Base-by-base conservation (phyloP, 352 stramenopile species). In the Phytophthora sojae region DNA sequence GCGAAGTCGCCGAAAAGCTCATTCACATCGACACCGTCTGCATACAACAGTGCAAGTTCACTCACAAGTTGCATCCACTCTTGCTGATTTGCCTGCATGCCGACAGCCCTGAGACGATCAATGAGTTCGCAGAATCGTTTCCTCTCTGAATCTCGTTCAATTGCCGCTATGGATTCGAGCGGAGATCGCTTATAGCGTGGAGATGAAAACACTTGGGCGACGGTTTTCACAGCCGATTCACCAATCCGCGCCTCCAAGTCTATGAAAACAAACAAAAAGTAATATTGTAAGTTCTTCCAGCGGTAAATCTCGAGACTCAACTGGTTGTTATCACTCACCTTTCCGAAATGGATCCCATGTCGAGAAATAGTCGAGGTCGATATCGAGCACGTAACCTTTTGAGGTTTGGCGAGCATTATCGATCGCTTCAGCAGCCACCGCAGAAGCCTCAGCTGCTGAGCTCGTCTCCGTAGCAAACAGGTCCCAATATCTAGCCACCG, bases 311-410 rank as follows among this genome's bases (percentile, higher is more conserved):
- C 29, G 29, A 32, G 6, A 32, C 29, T 32, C 29, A 32, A 32
- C 7, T 32, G 29, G 17, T 49, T 1, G 25, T 21, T 21, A 21
- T 21, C 17, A 56, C 19, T 4, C 45, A 89, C 85, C 81, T 86
- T 79, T 82, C 11, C 76, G 82, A 53, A 97, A 97, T 6, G 91
- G 91, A 39, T 95, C 91, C 83, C 88, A 92, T 4, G 89, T 96
- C 17, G 89, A 95, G 67, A 96, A 97, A 67, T 95, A 97, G 75
- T 97, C 91, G n/a, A 97, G 65, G 68, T 95, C 93, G 29, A 97
- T 88, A 61, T 97, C 91, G 0, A 97, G 62, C 6, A 97, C 52
- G 54, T 78, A 96, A 14, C 65, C 67, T 52, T 79, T 83, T n/a
- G 69, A 75, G 6, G 67, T 64, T 8, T 62, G 32, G 37, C 53